Percentiles rank a stretch among this genome's conserved stretches.
Evolutionary conservation across 805 yeast genomes (phyloP).

Genomic region (Ogataea angusta): DNA sequence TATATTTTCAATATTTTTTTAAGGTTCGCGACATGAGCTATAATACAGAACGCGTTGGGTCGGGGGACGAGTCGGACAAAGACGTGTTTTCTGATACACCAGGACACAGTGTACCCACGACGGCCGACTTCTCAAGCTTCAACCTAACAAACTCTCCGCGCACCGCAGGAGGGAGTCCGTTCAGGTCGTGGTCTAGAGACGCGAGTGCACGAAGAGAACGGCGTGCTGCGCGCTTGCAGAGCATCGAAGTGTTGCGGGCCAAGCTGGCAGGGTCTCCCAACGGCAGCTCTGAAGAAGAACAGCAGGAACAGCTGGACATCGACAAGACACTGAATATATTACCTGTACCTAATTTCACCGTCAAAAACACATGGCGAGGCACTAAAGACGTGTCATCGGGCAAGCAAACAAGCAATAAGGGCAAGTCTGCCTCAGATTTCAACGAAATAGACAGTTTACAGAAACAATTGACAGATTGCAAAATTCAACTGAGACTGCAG

Average conservation of each 20-base stretch:
- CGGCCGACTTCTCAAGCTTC: slow-evolving; percentile 9
- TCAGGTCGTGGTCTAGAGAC: slow-evolving; percentile 11
- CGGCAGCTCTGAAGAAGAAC: slow-evolving; percentile 13
- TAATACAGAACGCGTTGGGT: slow-evolving; percentile 1
- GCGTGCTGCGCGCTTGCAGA: slow-evolving; percentile 18
- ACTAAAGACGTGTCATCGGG: not conserved
- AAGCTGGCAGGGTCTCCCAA: slow-evolving; percentile 22
- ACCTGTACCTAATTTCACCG: slow-evolving; percentile 15
- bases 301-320: slow-evolving; percentile 15
- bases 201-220: slow-evolving; percentile 18
- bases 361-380: slow-evolving; percentile 13
- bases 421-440: slow-evolving; percentile 13
- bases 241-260: slow-evolving; percentile 14
- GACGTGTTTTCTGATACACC: slow-evolving; percentile 11
- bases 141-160: slow-evolving; percentile 6
- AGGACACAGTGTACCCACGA: slow-evolving; percentile 10
- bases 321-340: slow-evolving; percentile 20
- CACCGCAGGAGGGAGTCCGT: slow-evolving; percentile 10
- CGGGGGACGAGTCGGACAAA: slow-evolving; percentile 10
- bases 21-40: slow-evolving; percentile 5
- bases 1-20: not conserved
- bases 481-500: slow-evolving; percentile 32
- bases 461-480: slow-evolving; percentile 33
- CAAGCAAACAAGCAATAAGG: not conserved
- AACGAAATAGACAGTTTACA: slow-evolving; percentile 28